Base-by-base conservation (phyloP, 208 protist species). In the Wallacemonas sp. region DNA sequence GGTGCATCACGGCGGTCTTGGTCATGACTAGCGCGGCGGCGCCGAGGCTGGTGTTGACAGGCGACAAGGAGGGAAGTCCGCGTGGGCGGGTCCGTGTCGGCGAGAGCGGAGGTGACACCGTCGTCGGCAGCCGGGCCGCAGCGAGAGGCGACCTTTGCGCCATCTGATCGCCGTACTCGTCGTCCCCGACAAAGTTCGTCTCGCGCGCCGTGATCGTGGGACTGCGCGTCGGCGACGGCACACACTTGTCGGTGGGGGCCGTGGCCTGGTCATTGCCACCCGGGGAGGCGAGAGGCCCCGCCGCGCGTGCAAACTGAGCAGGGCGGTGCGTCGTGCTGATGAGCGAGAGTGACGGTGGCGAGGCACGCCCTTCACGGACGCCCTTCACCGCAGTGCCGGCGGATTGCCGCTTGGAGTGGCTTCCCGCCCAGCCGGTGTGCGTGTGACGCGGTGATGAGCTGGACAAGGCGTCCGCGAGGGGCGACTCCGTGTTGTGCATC, bases 271-370 rank as follows among this genome's bases (percentile, higher is more conserved):
- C n/a, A n/a, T n/a, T n/a, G n/a, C n/a, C n/a, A n/a, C n/a, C n/a
- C n/a, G n/a, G n/a, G 27, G 55, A 57, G 50, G 10, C 38, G 17
- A 62, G 22, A 22, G 55, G 38, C 10, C 38, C 38, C 55, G 46
- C 3, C 55, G 55, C 55, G 8, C 55, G 24, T 37, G 71, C 65
- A 5, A 84, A 44, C 33, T 84, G 68, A 1, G 69, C 68, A 0
- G 78, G 78, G 1, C 59, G 39, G 38, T 80, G 71, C 29, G 78
- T 84, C 12, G 50, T 66, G 61, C 78, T 84, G n/a, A 76, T 64
- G 12, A 78, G 39, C 26, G 78, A 84, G 8, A 74, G 73, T n/a
- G 60, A 68, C 3, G 74, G 76, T 19, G 46, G 44, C 19, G 53
- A 32, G 48, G 59, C 32, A n/a, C 10, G 37, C 50, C 29, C 41